These are phyloP conservation scores for Isabelozyma pseudorhagii DNA, from an alignment of 805 yeast genomes.

Conservation along the genomic window DNA sequence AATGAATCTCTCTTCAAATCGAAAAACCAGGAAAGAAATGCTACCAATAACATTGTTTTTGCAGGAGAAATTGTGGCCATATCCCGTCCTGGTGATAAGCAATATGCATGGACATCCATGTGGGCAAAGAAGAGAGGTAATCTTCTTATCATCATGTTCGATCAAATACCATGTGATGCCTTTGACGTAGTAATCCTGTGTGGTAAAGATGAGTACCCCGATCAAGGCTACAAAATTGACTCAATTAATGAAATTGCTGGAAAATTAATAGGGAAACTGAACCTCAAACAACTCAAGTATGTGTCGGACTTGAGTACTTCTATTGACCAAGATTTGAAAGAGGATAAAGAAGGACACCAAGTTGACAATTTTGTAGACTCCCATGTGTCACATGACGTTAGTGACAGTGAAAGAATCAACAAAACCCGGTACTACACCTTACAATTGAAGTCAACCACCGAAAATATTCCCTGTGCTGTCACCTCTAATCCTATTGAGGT, in stretches of 20 bases:
- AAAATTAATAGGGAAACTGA: slow-evolving; percentile 18
- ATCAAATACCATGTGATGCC: slow-evolving; percentile 69
- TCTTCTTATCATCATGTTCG: slow-evolving; percentile 77
- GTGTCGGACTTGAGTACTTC: slow-evolving; percentile 24
- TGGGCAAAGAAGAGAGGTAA: slow-evolving; percentile 83
- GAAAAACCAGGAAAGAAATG: slow-evolving; percentile 9
- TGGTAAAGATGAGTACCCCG: slow-evolving; percentile 1
- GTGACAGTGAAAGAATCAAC: slow-evolving; percentile 41
- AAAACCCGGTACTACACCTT: slow-evolving; percentile 60
- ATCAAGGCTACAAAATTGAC: slow-evolving; percentile 14
- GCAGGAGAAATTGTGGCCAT: slow-evolving; percentile 87
- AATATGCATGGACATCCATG: slow-evolving; percentile 77
- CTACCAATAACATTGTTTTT: slow-evolving; percentile 50
- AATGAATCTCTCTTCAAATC: slow-evolving; percentile 14
- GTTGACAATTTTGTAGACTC: slow-evolving; percentile 9
- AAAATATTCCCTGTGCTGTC: slow-evolving; percentile 70
- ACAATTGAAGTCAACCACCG: slow-evolving; percentile 37
- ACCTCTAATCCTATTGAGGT: slow-evolving; percentile 56
- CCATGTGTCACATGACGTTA: slow-evolving; percentile 16
- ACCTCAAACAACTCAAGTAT: slow-evolving; percentile 8
- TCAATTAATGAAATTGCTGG: slow-evolving; percentile 36
- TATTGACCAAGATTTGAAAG: slow-evolving; percentile 19
- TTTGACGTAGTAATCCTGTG: slow-evolving; percentile 49
- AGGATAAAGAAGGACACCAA: slow-evolving; percentile 8
- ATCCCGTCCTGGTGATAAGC: slow-evolving; percentile 57